Percentiles rank a stretch among this genome's conserved stretches.
These are phyloP conservation scores for Pseudozyma sp. DNA, from an alignment of 1,284 basidiomycete genomes.

Conservation along the genomic window DNA sequence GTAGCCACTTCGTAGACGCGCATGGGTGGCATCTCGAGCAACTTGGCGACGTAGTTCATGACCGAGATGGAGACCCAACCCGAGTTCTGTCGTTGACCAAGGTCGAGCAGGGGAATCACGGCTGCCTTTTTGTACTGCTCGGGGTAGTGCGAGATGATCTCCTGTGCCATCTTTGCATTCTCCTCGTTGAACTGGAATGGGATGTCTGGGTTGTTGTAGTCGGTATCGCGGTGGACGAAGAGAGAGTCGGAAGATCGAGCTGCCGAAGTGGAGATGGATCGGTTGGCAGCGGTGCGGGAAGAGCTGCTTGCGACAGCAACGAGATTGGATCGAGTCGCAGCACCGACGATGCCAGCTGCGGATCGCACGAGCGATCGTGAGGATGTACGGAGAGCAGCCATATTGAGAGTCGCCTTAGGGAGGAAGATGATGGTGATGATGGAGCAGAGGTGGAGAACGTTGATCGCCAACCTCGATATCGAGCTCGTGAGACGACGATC, in stretches of 20 bases:
- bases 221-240: slow-evolving; percentile 83
- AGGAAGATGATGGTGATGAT: slow-evolving; percentile 4
- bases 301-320: slow-evolving; percentile 36
- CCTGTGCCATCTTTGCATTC: slow-evolving; percentile 85
- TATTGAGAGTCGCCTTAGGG: slow-evolving; percentile 12
- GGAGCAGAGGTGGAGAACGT: slow-evolving; percentile 3
- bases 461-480: neutral
- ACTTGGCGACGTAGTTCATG: slow-evolving; percentile 93
- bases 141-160: slow-evolving; percentile 92
- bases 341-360: slow-evolving; percentile 15
- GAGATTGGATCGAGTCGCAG: slow-evolving; percentile 30
- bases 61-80: slow-evolving; percentile 99
- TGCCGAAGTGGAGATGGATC: slow-evolving; percentile 49
- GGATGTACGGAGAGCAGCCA: slow-evolving; percentile 50
- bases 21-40: slow-evolving; percentile 96
- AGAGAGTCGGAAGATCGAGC: slow-evolving; percentile 60
- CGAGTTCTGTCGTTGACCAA: slow-evolving; percentile 96
- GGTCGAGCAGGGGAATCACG: slow-evolving; percentile 93
- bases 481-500: too few relatives aligned
- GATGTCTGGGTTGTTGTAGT: slow-evolving; percentile 81
- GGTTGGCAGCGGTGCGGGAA: slow-evolving; percentile 25
- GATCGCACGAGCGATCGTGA: slow-evolving; percentile 49
- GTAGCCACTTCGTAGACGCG: slow-evolving; percentile 99
- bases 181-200: slow-evolving; percentile 86
- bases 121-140: slow-evolving; percentile 95